phyloP scores from a whole-genome alignment of 164 flowering plant genomes.

The Annona squamosa region DNA sequence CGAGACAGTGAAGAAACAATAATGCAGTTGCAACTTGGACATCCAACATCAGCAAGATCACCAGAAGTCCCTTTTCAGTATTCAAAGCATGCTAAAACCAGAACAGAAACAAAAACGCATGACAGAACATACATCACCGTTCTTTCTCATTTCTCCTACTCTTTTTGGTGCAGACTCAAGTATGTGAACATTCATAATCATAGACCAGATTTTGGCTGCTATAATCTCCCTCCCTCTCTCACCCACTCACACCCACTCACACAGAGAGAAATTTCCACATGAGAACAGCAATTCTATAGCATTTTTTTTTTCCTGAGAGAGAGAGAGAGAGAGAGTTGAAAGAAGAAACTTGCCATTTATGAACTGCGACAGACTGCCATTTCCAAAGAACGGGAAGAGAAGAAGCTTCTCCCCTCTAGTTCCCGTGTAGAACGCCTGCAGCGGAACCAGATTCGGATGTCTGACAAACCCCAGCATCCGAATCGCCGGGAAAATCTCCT shows the following conservation, averaged over 20 bases:
- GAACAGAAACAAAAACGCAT: not conserved
- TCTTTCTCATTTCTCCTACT: constrained; percentile 28
- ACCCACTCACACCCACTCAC: constrained; percentile 25
- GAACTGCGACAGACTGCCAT: constrained; percentile 64
- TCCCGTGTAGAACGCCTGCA: constrained; percentile 73
- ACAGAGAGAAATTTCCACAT: too few species aligned
- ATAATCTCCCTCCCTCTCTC: constrained; percentile 18
- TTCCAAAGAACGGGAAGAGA: constrained; percentile 65
- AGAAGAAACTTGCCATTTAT: constrained; percentile 43
- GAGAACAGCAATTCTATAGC: too few species aligned
- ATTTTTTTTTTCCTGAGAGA: not conserved
- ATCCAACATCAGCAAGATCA: not conserved
- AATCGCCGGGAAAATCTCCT: constrained; percentile 38
- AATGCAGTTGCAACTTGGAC: not conserved
- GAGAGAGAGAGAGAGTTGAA: not conserved
- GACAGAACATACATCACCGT: constrained; percentile 36
- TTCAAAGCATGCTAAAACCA: not conserved
- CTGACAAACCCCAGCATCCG: constrained; percentile 57
- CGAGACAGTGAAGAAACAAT: too few species aligned
- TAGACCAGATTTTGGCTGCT: too few species aligned
- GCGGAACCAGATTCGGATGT: constrained; percentile 81
- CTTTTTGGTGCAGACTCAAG: too few species aligned
- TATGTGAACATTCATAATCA: too few species aligned
- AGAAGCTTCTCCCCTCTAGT: constrained; percentile 86
- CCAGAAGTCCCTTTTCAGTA: not conserved